These are phyloP conservation scores for Inonotus obliquus DNA, from an alignment of 1,284 basidiomycete species.

Conservation along the genomic window DNA sequence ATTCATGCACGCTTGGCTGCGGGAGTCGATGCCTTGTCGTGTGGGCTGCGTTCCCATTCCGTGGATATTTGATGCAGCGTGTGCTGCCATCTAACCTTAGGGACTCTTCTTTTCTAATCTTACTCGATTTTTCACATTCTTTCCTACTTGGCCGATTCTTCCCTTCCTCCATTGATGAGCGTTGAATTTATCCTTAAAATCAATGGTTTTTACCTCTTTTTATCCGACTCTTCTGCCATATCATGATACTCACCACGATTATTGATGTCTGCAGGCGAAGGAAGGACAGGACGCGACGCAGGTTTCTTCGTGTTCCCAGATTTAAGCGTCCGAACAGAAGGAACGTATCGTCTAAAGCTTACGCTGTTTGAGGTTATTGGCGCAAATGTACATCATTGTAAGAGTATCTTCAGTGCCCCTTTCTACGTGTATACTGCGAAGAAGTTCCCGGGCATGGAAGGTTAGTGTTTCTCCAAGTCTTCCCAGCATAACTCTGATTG, in stretches of 20 bases:
- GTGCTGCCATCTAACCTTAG: neutral
- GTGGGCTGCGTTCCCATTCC: neutral
- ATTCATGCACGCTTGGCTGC: neutral
- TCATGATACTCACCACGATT: neutral
- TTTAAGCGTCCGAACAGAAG: conserved; percentile 85
- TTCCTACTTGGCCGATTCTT: neutral
- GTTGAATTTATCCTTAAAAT: neutral
- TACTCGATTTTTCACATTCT: neutral
- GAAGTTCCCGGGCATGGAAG: conserved; percentile 92
- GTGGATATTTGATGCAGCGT: neutral
- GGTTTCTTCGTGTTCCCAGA: conserved; percentile 92
- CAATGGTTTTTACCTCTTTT: neutral
- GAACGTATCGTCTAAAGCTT: conserved; percentile 82
- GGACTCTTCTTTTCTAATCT: conserved; percentile 2
- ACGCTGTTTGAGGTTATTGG: conserved; percentile 92
- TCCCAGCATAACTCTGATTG: neutral
- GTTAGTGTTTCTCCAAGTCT: conserved; percentile 38
- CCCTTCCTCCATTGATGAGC: neutral
- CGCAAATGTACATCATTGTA: conserved; percentile 82
- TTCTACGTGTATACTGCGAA: conserved; percentile 93
- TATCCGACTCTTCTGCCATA: neutral
- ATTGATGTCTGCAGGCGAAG: conserved; percentile 8
- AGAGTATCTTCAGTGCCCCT: conserved; percentile 78
- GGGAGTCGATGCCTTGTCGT: neutral
- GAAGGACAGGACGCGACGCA: conserved; percentile 49